Evolutionary conservation across 2,329 filamentous ascomycete species (phyloP), one percentile per base, ranked within the genome.

Genomic region (Stachybotrys elegans): DNA sequence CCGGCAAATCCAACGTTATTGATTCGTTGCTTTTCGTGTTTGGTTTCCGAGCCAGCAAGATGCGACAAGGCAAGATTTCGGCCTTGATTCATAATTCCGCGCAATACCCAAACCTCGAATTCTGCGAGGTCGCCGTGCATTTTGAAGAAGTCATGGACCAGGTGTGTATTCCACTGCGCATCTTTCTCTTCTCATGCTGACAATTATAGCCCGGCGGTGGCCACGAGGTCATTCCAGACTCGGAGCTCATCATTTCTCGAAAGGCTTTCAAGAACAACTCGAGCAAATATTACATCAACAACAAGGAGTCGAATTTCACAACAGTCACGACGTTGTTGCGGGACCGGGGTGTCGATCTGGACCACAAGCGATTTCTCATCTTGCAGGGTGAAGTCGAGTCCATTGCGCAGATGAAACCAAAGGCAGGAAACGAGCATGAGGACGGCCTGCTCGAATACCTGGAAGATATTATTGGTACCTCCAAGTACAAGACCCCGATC

Each of bases 1-100:
- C 93, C 9, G 93, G 93, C 47, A 98, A 98, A 65, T 97, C 93
- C 19, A 98, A 98, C 57, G 94, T 98, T 50, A 98, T 98, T 60
- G 93, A 98, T 67, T 96, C 93, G 3, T 72, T 98, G 22, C 79
- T 98, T 1, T 98, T 98, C 59, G 93, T 98, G n/a, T 98, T 98
- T 61, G 93, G 94, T 43, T 98, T 98, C 71, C 84, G 93, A 48
- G 93, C 93, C 34, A 97, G 92, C 75, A 98, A 98, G 70, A 98
- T 98, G 93, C 81, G 93, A 58, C 93, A 98, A 65, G 93, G 93
- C 59, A 98, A 98, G 70, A 90, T 98, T 39, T 98, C 93, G 1
- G 93, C 93, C 4, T 72, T 98, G 40, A 98, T 98, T 53, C 93
- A 98, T 70, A 98, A 97, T 63, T 97, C 93, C 12, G 91, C 90